phyloP scores from a whole-genome alignment of 176 grass and related monocot genomes.

The Phoenix roebelenii region DNA sequence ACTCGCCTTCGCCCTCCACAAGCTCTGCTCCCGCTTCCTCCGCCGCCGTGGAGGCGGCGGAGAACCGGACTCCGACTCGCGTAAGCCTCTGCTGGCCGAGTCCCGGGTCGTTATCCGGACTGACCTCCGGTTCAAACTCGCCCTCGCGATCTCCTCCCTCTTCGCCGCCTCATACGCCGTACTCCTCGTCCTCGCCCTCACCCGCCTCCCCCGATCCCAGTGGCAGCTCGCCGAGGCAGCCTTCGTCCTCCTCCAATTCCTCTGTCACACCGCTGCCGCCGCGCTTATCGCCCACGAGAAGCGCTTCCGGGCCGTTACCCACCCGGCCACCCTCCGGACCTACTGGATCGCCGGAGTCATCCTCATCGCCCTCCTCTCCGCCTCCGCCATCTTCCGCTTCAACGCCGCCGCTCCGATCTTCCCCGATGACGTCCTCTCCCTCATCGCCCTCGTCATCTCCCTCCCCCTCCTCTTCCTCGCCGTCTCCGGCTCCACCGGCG shows the following conservation, averaged over 20 bases:
- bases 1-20: conserved; percentile 11
- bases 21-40: conserved; percentile 13
- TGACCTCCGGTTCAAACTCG: conserved; percentile 32
- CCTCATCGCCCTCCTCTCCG: conserved; percentile 39
- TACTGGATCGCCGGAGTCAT: conserved; percentile 50
- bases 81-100: conserved; percentile 45
- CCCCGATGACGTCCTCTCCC: conserved; percentile 38
- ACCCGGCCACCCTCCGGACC: conserved; percentile 51
- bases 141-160: conserved; percentile 26
- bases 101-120: background rate
- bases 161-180: conserved; percentile 43
- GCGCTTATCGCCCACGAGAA: conserved; percentile 52
- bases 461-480: conserved; percentile 41
- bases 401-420: conserved; percentile 8
- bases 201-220: background rate
- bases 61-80: conserved; percentile 5
- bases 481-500: conserved; percentile 33
- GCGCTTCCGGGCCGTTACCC: conserved; percentile 37
- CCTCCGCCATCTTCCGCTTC: conserved; percentile 38
- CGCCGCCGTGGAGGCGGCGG: background rate
- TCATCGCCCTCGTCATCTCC: conserved; percentile 41
- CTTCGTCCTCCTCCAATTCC: conserved; percentile 62
- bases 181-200: conserved; percentile 27
- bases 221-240: conserved; percentile 20
- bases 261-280: conserved; percentile 35